Evolutionary conservation across 2,329 filamentous ascomycete species (phyloP).

Genomic region (Shiraia sp.): DNA sequence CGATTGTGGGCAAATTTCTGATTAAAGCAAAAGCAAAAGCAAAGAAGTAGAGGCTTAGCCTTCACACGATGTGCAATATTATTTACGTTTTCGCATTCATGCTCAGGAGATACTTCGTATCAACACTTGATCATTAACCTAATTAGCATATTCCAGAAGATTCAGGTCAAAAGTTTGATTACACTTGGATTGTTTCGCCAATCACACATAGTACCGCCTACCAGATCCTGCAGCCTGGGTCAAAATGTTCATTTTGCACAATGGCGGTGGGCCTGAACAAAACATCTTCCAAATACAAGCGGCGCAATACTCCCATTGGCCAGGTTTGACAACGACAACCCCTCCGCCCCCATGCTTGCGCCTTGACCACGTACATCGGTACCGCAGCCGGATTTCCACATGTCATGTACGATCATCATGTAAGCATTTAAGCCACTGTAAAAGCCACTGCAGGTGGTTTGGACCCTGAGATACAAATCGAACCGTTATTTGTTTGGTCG

Average conservation of each 20-base stretch:
- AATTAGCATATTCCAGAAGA: too few relatives aligned
- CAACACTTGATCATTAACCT: too few relatives aligned
- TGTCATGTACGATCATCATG: slow-evolving; percentile 2
- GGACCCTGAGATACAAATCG: neutral
- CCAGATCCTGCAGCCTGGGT: too few relatives aligned
- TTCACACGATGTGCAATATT: too few relatives aligned
- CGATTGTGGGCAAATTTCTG: slow-evolving; percentile 17
- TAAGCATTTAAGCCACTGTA: slow-evolving; percentile 2
- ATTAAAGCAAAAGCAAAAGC: neutral
- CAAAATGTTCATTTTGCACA: too few relatives aligned
- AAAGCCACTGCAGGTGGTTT: too few relatives aligned
- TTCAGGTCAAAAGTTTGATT: too few relatives aligned
- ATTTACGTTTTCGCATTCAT: too few relatives aligned
- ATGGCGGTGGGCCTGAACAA: neutral
- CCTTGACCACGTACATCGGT: slow-evolving; percentile 2
- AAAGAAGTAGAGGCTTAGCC: neutral
- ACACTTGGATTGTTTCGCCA: too few relatives aligned
- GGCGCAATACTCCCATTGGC: neutral
- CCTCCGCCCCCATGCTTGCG: neutral
- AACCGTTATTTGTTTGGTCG: slow-evolving; percentile 9
- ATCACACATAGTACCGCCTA: too few relatives aligned
- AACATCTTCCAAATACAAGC: neutral
- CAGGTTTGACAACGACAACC: neutral
- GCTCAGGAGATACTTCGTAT: too few relatives aligned
- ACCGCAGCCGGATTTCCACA: slow-evolving; percentile 1